Evolutionary conservation across 495 filamentous ascomycete species (phyloP).

Genomic region (Sphaerosporella brunnea): DNA sequence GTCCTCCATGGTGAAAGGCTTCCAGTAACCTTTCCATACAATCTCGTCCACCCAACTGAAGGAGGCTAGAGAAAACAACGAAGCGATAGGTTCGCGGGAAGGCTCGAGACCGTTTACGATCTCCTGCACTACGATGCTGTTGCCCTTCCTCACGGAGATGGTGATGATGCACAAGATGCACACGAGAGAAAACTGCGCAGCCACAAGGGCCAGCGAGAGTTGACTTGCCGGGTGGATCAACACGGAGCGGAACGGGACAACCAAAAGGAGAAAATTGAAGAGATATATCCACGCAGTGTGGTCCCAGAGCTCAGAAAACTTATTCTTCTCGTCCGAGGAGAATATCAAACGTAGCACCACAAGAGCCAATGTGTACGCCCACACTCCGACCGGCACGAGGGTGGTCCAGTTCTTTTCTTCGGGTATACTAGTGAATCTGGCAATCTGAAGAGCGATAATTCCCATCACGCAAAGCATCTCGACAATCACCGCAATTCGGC

Average conservation of each 20-base stretch:
- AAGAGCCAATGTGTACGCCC: constrained; percentile 69
- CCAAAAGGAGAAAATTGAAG: constrained; percentile 58
- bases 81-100: constrained; percentile 66
- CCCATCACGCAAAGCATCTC: constrained; percentile 61
- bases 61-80: constrained; percentile 68
- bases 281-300: constrained; percentile 80
- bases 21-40: constrained; percentile 76
- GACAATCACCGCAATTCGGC: constrained; percentile 46
- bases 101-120: constrained; percentile 76
- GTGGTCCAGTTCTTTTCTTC: background rate
- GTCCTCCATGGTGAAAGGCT: constrained; percentile 60
- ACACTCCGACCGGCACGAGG: constrained; percentile 24
- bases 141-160: constrained; percentile 71
- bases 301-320: constrained; percentile 66
- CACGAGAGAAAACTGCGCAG: constrained; percentile 54
- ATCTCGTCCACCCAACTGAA: constrained; percentile 85
- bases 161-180: constrained; percentile 56
- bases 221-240: constrained; percentile 60
- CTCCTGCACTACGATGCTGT: constrained; percentile 71
- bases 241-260: constrained; percentile 65
- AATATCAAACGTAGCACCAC: constrained; percentile 54
- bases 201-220: constrained; percentile 41
- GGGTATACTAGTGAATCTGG: constrained; percentile 11
- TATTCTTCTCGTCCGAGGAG: constrained; percentile 30
- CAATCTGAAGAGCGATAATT: constrained; percentile 47